phyloP scores from a whole-genome alignment of 2,329 filamentous ascomycete genomes.

The Trichoderma oligosporum region DNA sequence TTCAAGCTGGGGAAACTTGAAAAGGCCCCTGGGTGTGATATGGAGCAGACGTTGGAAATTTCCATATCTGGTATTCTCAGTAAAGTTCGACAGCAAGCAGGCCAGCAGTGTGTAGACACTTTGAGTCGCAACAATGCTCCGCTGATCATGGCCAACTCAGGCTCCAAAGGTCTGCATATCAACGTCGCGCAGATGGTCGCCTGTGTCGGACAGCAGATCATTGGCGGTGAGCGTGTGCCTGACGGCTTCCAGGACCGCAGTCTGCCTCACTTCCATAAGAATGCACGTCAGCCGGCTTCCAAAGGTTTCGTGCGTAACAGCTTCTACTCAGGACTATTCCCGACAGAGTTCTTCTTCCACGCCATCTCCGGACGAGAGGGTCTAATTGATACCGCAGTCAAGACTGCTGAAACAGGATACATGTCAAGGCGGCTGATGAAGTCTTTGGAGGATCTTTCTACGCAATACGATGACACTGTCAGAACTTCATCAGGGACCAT shows the following conservation, averaged over 20 bases:
- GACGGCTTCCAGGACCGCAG: conserved; percentile 97
- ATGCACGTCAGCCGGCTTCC: conserved; percentile 82
- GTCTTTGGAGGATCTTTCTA: conserved; percentile 89
- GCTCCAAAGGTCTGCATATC: conserved; percentile 94
- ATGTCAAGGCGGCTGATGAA: conserved; percentile 99
- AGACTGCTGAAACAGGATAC: conserved; percentile 97
- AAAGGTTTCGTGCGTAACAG: conserved; percentile 97
- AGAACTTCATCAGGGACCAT: conserved; percentile 83
- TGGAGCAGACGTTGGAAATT: conserved; percentile 89
- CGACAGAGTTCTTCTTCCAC: conserved; percentile 95
- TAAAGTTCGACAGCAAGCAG: conserved; percentile 85
- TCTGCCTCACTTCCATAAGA: conserved; percentile 92
- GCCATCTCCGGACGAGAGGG: conserved; percentile 98
- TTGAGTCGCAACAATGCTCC: conserved; percentile 90
- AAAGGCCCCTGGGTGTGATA: conserved; percentile 83
- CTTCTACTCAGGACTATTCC: conserved; percentile 88
- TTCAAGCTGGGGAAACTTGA: conserved; percentile 78
- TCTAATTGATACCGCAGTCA: conserved; percentile 96
- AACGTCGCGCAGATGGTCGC: conserved; percentile 99
- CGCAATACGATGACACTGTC: conserved; percentile 91
- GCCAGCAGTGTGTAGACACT: conserved; percentile 84
- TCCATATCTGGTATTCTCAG: conserved; percentile 86
- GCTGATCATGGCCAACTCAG: conserved; percentile 93
- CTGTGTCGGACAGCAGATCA: conserved; percentile 96
- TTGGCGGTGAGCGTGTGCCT: conserved; percentile 83